Percentiles rank a stretch among this genome's conserved stretches.
Conservation (phyloP, 805 yeast genomes). For the Ogataea thermomethanolica region DNA sequence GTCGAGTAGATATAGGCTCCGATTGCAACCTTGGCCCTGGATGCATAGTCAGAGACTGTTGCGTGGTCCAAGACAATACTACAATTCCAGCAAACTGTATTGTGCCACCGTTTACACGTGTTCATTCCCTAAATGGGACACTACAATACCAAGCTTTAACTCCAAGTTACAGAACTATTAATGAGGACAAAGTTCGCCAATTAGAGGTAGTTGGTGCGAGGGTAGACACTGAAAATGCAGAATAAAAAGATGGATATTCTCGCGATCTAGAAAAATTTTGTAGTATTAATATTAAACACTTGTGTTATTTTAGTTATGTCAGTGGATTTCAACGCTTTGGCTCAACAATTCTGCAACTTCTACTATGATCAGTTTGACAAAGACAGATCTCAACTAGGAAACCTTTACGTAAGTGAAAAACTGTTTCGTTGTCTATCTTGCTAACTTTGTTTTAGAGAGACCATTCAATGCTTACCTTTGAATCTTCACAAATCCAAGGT, state of each 20-base stretch:
- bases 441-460: slow-evolving; percentile 53
- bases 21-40: slow-evolving; percentile 37
- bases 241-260: background rate
- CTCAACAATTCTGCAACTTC: slow-evolving; percentile 82
- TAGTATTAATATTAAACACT: slow-evolving; percentile 1
- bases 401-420: slow-evolving; percentile 60
- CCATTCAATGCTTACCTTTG: slow-evolving; percentile 96
- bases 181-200: slow-evolving; percentile 18
- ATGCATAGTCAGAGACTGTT: slow-evolving; percentile 49
- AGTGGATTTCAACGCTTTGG: slow-evolving; percentile 34
- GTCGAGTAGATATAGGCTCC: slow-evolving; percentile 45
- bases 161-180: slow-evolving; percentile 28
- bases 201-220: slow-evolving; percentile 5
- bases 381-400: slow-evolving; percentile 89
- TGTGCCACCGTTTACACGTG: slow-evolving; percentile 52
- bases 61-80: slow-evolving; percentile 41
- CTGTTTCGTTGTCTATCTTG: background rate
- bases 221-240: background rate
- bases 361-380: slow-evolving; percentile 94
- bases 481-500: slow-evolving; percentile 92
- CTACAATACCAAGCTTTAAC: slow-evolving; percentile 19
- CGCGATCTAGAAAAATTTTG: slow-evolving; percentile 10
- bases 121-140: slow-evolving; percentile 16
- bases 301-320: slow-evolving; percentile 23
- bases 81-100: slow-evolving; percentile 40